Conservation (phyloP, 1,139 yeast genomes). For the Kodamaea derodonti region DNA sequence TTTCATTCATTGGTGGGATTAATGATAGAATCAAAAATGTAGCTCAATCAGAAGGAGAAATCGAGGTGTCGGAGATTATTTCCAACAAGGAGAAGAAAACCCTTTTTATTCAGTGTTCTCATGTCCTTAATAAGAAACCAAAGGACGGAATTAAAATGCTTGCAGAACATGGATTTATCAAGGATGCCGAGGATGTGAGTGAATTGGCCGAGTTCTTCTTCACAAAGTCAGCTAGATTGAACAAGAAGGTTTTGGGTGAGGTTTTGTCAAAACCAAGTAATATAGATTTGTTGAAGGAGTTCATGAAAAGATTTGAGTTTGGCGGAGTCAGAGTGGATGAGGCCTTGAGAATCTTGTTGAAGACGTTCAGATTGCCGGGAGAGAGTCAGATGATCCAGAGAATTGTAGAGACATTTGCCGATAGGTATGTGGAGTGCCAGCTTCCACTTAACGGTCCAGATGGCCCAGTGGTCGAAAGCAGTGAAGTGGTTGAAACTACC, state of each 20-base stretch:
- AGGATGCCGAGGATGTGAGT: constrained; percentile 45
- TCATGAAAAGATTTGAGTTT: constrained; percentile 73
- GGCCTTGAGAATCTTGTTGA: constrained; percentile 77
- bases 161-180: constrained; percentile 60
- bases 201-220: constrained; percentile 76
- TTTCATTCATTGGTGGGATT: constrained; percentile 67
- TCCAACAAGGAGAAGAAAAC: constrained; percentile 58
- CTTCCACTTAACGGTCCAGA: too few species aligned
- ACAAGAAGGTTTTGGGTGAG: constrained; percentile 86
- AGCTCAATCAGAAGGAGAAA: constrained; percentile 13
- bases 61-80: constrained; percentile 28
- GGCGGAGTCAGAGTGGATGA: constrained; percentile 82
- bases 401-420: constrained; percentile 82
- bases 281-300: constrained; percentile 54
- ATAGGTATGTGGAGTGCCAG: constrained; percentile 67
- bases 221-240: constrained; percentile 74
- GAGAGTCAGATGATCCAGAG: constrained; percentile 96
- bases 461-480: too few species aligned
- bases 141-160: constrained; percentile 66
- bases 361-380: constrained; percentile 90
- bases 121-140: constrained; percentile 73
- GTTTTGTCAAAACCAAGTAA: constrained; percentile 75
- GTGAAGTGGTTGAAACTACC: constrained; percentile 14
- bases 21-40: constrained; percentile 48
- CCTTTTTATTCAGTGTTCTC: constrained; percentile 71